Base-by-base conservation (phyloP, 805 yeast species). In the Priceomyces medius region DNA sequence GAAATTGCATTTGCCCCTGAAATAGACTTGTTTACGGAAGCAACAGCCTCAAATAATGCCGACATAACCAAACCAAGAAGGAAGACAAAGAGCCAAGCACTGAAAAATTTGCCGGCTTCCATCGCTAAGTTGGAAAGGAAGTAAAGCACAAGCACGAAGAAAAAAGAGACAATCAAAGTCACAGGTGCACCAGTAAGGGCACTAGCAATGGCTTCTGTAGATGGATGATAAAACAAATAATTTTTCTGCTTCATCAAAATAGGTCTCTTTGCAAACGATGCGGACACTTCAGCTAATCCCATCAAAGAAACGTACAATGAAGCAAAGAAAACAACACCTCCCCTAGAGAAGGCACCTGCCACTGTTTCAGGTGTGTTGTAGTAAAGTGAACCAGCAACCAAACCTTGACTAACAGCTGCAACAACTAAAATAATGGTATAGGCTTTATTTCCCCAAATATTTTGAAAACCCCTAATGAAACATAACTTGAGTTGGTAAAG, bases 381-480 rank as follows among this genome's bases (percentile, higher is more conserved):
- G 58, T 71, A 83, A 49, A 84, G 64, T 0, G 89, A 83, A 23
- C 88, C 86, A 9, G 71, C 66, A 53, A 83, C 72, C 38, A 84
- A 70, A n/a, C 83, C 71, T 59, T 81, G 82, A 24, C 75, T 54
- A 12, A 76, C 51, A 44, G 74, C 76, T 7, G 85, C 81, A 28
- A 59, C 46, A 12, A 73, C 51, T 42, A 69, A 69, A 10, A 77
- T 68, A 33, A 71, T 42, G 7, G 77, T 64, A 56, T 74, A 77
- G 7, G 78, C 67, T 44, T 66, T 70, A 55, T 83, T 85, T 53
- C 85, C 85, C 48, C 64, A 54, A 36, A 78, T 66, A 44, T 80
- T 74, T 51, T 79, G 79, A 51, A 71, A 67, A 12, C 80, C 80
- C 53, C 89, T 74, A 4, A 48, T 53, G 17, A 74, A 59, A 47